A percentile compares a stretch with the other conserved stretches of the same genome.
These are phyloP conservation scores for Daldinia loculata DNA, from an alignment of 495 filamentous ascomycete species.

Conservation along the genomic window DNA sequence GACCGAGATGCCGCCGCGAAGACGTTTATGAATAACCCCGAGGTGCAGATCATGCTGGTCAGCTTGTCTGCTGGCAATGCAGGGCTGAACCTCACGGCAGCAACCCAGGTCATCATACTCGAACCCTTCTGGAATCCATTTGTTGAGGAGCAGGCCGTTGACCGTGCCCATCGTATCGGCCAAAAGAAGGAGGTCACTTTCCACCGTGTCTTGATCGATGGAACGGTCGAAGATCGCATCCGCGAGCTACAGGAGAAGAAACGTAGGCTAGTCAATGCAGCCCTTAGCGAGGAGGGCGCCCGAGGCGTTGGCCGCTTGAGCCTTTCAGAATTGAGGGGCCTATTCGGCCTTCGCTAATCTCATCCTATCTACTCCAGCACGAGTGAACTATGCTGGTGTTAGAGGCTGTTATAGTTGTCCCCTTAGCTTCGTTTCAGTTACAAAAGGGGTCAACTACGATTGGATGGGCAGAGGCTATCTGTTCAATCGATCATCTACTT, in stretches of 20 bases:
- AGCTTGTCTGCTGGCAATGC: constrained; percentile 92
- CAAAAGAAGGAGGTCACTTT: constrained; percentile 79
- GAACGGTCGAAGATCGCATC: constrained; percentile 92
- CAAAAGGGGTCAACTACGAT: not conserved
- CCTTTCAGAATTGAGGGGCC: constrained; percentile 69
- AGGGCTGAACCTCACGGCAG: constrained; percentile 87
- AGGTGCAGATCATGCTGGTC: constrained; percentile 81
- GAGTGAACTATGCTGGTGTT: not conserved
- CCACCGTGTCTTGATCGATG: constrained; percentile 78
- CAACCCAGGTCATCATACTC: constrained; percentile 87
- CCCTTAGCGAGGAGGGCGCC: constrained; percentile 81
- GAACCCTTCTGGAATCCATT: constrained; percentile 98
- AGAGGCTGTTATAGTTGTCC: not conserved
- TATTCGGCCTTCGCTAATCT: constrained; percentile 64
- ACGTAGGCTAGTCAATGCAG: constrained; percentile 76
- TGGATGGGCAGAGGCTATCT: not conserved
- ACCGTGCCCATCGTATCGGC: constrained; percentile 91
- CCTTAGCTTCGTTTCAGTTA: constrained; percentile 16
- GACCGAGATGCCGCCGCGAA: constrained; percentile 76
- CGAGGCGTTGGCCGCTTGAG: constrained; percentile 70
- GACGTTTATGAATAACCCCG: constrained; percentile 72
- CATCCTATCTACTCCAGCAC: not conserved
- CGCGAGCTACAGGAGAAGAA: constrained; percentile 86
- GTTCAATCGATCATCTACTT: not conserved
- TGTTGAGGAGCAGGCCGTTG: constrained; percentile 93